Percentiles rank a stretch among this genome's conserved stretches.
phyloP scores from a whole-genome alignment of 306 rosid genomes.

The Acacia melanoxylon region DNA sequence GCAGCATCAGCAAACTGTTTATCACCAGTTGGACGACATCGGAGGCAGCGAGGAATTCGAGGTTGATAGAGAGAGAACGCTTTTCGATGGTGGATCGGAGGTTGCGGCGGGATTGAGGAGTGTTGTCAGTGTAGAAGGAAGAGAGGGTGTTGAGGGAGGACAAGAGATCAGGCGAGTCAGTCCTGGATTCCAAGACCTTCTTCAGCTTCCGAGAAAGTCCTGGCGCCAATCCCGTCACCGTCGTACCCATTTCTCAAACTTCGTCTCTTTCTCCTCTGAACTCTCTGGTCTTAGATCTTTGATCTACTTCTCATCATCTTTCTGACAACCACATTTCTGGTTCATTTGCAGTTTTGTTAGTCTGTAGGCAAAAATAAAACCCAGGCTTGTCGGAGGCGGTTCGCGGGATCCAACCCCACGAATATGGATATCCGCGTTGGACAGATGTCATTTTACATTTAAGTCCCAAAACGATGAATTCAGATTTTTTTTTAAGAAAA shows the following conservation, averaged over 20 bases:
- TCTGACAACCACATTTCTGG: not conserved
- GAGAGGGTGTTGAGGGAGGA: slow-evolving; percentile 84
- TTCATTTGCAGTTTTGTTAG: not conserved
- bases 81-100: slow-evolving; percentile 91
- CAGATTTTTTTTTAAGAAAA: too few species aligned
- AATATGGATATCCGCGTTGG: not conserved
- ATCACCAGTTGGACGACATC: slow-evolving; percentile 63
- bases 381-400: not conserved
- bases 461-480: too few species aligned
- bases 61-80: slow-evolving; percentile 79
- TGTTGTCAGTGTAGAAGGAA: slow-evolving; percentile 79
- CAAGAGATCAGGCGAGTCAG: slow-evolving; percentile 82
- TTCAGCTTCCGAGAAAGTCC: slow-evolving; percentile 96
- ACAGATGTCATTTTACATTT: too few species aligned
- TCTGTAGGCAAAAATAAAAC: not conserved
- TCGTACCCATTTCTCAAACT: slow-evolving; percentile 49
- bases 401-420: not conserved
- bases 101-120: slow-evolving; percentile 87
- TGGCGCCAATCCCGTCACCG: slow-evolving; percentile 76
- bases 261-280: slow-evolving; percentile 27
- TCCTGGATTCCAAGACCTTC: slow-evolving; percentile 85
- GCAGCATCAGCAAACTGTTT: not conserved
- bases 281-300: slow-evolving; percentile 33
- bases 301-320: slow-evolving; percentile 14
- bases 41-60: slow-evolving; percentile 73